Conservation (phyloP, 176 grass and related monocot genomes). For the Bonia amplexicaulis region DNA sequence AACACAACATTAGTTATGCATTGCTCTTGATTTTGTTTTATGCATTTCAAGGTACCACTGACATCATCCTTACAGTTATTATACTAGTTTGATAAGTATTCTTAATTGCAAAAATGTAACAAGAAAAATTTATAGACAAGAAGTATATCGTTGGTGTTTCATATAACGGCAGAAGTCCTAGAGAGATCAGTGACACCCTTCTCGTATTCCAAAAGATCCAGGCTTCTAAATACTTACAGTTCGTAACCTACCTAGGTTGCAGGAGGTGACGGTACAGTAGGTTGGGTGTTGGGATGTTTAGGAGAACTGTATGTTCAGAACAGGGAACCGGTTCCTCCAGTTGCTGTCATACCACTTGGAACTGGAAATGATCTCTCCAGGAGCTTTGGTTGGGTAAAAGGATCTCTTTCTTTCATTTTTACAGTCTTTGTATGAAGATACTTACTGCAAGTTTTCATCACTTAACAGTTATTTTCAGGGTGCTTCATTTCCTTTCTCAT, state of each 20-base stretch:
- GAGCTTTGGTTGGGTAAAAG: slow-evolving; percentile 89
- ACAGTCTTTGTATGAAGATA: slow-evolving; percentile 9
- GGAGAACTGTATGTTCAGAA: slow-evolving; percentile 61
- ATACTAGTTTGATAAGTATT: slow-evolving; percentile 5
- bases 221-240: slow-evolving; percentile 15
- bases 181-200: not conserved
- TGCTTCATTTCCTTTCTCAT: slow-evolving; percentile 89
- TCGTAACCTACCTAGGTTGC: slow-evolving; percentile 63
- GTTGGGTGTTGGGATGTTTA: slow-evolving; percentile 76
- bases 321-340: slow-evolving; percentile 66
- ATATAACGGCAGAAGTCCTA: not conserved
- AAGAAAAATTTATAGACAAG: not conserved
- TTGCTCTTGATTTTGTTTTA: not conserved
- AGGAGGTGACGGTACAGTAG: slow-evolving; percentile 81
- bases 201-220: not conserved
- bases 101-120: not conserved
- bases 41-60: not conserved
- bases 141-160: slow-evolving; percentile 7
- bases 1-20: not conserved
- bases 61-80: slow-evolving; percentile 8
- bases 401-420: slow-evolving; percentile 33
- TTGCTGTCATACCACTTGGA: slow-evolving; percentile 86
- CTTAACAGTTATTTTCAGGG: slow-evolving; percentile 55
- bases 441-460: slow-evolving; percentile 39
- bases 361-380: slow-evolving; percentile 96